These are phyloP conservation scores for Aspergillus pseudoterreus DNA, from an alignment of 2,329 filamentous ascomycete species.

Conservation along the genomic window DNA sequence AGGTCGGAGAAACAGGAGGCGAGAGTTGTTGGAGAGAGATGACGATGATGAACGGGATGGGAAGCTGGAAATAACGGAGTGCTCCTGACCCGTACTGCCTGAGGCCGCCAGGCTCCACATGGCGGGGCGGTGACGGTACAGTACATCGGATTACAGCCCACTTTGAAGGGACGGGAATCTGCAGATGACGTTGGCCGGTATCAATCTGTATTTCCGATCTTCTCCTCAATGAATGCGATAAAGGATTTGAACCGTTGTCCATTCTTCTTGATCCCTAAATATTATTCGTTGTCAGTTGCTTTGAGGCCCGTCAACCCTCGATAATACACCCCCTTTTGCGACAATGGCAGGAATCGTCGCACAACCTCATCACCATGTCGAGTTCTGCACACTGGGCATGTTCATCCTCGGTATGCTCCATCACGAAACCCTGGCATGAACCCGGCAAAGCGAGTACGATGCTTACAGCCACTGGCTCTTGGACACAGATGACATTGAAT, in stretches of 20 bases:
- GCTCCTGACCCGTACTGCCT: conserved; percentile 21
- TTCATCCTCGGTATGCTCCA: conserved; percentile 56
- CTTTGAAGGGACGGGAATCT: not conserved
- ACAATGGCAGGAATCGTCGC: conserved; percentile 15
- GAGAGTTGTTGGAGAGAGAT: not conserved
- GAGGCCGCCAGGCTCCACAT: conserved; percentile 13
- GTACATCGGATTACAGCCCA: conserved; percentile 7
- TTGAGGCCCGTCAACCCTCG: too few relatives aligned
- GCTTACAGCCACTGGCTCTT: conserved; percentile 4
- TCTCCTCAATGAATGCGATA: not conserved
- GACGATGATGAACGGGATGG: not conserved
- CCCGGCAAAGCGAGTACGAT: conserved; percentile 10
- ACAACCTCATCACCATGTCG: conserved; percentile 32
- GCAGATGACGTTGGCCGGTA: conserved; percentile 19
- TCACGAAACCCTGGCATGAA: conserved; percentile 1
- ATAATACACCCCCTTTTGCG: not conserved
- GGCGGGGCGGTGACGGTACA: conserved; percentile 19
- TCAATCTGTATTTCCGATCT: not conserved
- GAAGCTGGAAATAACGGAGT: conserved; percentile 10
- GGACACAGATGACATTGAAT: conserved; percentile 81
- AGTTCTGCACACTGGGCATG: conserved; percentile 61
- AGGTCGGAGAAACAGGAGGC: not conserved
- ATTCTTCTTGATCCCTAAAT: too few relatives aligned
- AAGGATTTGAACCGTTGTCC: not conserved
- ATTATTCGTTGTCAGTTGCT: too few relatives aligned